A percentile compares a stretch with the other conserved stretches of the same genome.
Evolutionary conservation across 2,329 filamentous ascomycete genomes (phyloP).

Genomic region (Arachnopeziza araneosa): DNA sequence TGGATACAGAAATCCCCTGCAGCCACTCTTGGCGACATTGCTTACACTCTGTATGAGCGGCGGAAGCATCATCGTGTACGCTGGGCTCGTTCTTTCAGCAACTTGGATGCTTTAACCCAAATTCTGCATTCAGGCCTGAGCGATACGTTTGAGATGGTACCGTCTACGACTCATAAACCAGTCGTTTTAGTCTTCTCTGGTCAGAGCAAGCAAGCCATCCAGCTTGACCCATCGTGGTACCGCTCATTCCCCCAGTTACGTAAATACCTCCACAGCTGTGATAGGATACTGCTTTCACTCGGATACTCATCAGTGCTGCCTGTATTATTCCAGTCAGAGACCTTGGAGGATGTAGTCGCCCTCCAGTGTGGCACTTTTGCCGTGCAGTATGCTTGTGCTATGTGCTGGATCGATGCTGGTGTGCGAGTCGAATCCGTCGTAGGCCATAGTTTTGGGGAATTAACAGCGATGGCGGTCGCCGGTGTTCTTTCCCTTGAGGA

Average conservation of each 20-base stretch:
- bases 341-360: background rate
- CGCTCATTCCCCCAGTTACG: background rate
- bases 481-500: background rate
- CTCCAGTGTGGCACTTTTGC: background rate
- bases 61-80: too few species aligned
- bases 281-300: background rate
- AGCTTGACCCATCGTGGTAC: constrained; percentile 2
- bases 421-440: background rate
- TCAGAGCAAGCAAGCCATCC: constrained; percentile 7
- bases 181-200: constrained; percentile 27
- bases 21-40: too few species aligned
- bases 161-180: background rate
- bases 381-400: background rate
- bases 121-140: background rate
- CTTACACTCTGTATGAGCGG: too few species aligned
- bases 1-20: too few species aligned
- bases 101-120: background rate
- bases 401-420: background rate
- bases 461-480: background rate
- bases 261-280: background rate
- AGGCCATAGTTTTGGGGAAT: background rate
- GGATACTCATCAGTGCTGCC: background rate
- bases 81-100: background rate
- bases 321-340: background rate
- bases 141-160: background rate